Base-by-base conservation (phyloP, 768 basidiomycete species). In the Tylopilus rubrobrunneus region DNA sequence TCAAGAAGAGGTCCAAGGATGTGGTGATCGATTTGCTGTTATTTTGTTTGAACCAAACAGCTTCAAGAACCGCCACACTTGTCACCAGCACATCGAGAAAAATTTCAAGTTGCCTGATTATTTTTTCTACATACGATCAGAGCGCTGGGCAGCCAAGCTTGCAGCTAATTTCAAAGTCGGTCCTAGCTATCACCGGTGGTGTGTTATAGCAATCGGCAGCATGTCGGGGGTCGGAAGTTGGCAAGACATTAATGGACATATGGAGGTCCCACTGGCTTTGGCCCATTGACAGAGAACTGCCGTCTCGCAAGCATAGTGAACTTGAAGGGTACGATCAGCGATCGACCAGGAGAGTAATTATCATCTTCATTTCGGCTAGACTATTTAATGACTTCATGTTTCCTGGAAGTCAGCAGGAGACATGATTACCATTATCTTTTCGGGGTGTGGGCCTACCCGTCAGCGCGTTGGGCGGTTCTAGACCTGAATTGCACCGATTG, bases 291-390 rank as follows among this genome's bases (percentile, higher is more conserved):
- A 33, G 29, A 25, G 11, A 51, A 42, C 41, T 54, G 29, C 27
- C 29, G 9, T 34, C 33, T 25, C 34, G 25, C 23, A 36, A 49
- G 29, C 47, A 48, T 21, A 5, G 23, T 45, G 27, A 60, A 57
- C 45, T 28, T 39, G 55, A 45, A 53, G 48, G 45, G 46, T 51
- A 47, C 40, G 63, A 67, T 67, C 65, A 48, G 43, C 58, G 63
- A 66, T 65, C 65, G 58, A 56, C 59, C 57, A 54, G 59, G 54
- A 57, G 56, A 56, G 53, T 52, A 58, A 62, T 60, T 53, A 29
- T 39, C 49, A 15, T 48, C 53, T 65, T 67, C 61, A 63, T 68
- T 61, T 67, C 66, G 65, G 65, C 29, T 50, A 65, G 54, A 46
- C 19, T 56, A 19, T 48, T 58, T 51, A 52, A 61, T 66, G 61